Evolutionary conservation across 2,329 filamentous ascomycete species (phyloP).

Genomic region (Venturia asperata): DNA sequence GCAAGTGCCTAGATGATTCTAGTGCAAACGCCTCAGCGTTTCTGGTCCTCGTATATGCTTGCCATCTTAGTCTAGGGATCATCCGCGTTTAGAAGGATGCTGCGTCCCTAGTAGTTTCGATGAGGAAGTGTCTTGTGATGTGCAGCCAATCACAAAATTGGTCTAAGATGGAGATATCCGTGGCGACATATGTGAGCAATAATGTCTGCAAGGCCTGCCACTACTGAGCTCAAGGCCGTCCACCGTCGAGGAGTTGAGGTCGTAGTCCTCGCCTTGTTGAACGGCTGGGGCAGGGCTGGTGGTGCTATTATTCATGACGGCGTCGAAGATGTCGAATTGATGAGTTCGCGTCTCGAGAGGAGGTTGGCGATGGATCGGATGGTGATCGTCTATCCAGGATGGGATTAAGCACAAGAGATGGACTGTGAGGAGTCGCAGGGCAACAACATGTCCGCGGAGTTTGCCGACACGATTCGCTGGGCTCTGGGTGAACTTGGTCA

Average conservation of each 20-base stretch:
- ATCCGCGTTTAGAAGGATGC: background rate
- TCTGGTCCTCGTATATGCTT: background rate
- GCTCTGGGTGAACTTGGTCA: background rate
- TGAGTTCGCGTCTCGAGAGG: too few species aligned
- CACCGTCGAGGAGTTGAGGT: too few species aligned
- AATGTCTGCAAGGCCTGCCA: background rate
- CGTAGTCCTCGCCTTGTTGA: too few species aligned
- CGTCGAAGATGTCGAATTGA: background rate
- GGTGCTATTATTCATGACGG: background rate
- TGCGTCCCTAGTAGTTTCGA: too few species aligned
- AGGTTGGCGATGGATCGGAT: background rate
- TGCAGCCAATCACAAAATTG: background rate
- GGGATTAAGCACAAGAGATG: background rate
- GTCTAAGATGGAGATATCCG: background rate
- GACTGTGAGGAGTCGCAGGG: background rate
- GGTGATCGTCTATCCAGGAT: background rate
- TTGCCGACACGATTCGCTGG: background rate
- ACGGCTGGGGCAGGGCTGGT: background rate
- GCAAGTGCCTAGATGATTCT: background rate
- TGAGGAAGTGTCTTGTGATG: background rate
- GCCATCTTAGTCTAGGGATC: background rate
- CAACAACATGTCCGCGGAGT: background rate
- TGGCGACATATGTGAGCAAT: background rate
- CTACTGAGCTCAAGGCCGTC: too few species aligned
- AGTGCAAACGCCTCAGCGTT: conserved; percentile 3